Percentiles rank a stretch among this genome's conserved stretches.
phyloP scores from a whole-genome alignment of 345 rosid genomes.

The Chamaenerion angustifolium region DNA sequence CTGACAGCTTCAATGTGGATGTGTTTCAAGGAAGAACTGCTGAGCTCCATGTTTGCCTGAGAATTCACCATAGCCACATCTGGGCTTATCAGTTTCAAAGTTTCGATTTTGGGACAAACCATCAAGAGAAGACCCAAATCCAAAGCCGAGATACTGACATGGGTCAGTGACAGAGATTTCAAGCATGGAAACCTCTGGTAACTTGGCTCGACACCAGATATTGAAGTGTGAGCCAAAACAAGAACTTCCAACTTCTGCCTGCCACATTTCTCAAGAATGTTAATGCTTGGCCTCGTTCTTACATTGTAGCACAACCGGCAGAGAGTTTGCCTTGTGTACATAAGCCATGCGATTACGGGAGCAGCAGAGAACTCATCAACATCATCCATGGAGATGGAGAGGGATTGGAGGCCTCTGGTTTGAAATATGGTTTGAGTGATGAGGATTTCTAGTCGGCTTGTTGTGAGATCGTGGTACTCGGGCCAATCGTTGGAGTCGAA shows the following conservation, averaged over 20 bases:
- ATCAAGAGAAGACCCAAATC: conserved; percentile 68
- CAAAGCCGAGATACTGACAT: conserved; percentile 57
- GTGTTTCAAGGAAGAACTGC: conserved; percentile 53
- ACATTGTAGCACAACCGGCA: conserved; percentile 53
- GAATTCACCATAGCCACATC: conserved; percentile 70
- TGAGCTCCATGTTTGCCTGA: conserved; percentile 52
- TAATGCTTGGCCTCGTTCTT: conserved; percentile 51
- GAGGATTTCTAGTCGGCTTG: conserved; percentile 51
- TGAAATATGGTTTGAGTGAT: conserved; percentile 86
- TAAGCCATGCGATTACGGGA: conserved; percentile 80
- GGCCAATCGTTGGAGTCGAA: conserved; percentile 63
- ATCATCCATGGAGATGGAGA: conserved; percentile 66
- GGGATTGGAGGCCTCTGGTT: conserved; percentile 68
- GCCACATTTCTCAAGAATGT: conserved; percentile 72
- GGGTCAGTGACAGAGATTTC: conserved; percentile 62
- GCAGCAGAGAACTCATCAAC: conserved; percentile 63
- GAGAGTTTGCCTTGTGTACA: conserved; percentile 73
- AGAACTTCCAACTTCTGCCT: conserved; percentile 67
- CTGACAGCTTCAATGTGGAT: conserved; percentile 63
- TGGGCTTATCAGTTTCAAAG: conserved; percentile 47
- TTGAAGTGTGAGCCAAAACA: conserved; percentile 45
- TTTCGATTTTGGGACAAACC: conserved; percentile 56
- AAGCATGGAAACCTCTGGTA: conserved; percentile 80
- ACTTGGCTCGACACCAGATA: conserved; percentile 62
- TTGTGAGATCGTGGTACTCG: conserved; percentile 33